Percentiles rank a stretch among this genome's conserved stretches.
Evolutionary conservation across 2,329 filamentous ascomycete genomes (phyloP).

Genomic region (Aspergillus sp.): DNA sequence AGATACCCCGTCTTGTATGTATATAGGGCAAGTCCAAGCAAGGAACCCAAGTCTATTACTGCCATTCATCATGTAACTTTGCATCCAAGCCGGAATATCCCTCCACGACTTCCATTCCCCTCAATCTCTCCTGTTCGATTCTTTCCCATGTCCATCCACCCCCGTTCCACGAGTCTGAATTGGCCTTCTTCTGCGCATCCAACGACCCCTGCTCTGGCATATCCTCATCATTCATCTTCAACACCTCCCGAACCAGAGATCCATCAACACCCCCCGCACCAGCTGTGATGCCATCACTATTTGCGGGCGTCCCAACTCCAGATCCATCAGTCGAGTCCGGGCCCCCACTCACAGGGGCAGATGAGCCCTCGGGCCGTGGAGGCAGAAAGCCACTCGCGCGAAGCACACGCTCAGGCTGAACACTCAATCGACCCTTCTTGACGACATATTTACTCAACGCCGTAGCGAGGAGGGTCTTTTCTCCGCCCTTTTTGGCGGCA

Average conservation of each 20-base stretch:
- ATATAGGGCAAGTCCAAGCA: too few species aligned
- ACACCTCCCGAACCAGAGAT: slow-evolving; percentile 31
- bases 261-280: slow-evolving; percentile 29
- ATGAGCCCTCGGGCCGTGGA: slow-evolving; percentile 56
- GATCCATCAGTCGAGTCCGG: slow-evolving; percentile 20
- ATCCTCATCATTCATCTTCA: slow-evolving; percentile 27
- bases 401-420: slow-evolving; percentile 75
- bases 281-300: slow-evolving; percentile 25
- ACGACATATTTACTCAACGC: slow-evolving; percentile 77
- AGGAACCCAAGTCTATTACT: background rate
- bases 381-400: slow-evolving; percentile 70
- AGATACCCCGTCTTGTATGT: too few species aligned
- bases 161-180: slow-evolving; percentile 26
- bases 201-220: slow-evolving; percentile 22
- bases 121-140: slow-evolving; percentile 53
- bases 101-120: slow-evolving; percentile 52
- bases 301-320: slow-evolving; percentile 27
- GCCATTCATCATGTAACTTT: slow-evolving; percentile 46
- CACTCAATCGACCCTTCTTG: slow-evolving; percentile 75
- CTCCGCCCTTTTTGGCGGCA: slow-evolving; percentile 38
- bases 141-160: slow-evolving; percentile 57
- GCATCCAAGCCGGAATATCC: slow-evolving; percentile 52
- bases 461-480: slow-evolving; percentile 63
- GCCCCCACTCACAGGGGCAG: slow-evolving; percentile 9
- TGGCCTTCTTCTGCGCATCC: slow-evolving; percentile 26